Evolutionary conservation across 768 basidiomycete genomes (phyloP).

Genomic region (Suillus subluteus): DNA sequence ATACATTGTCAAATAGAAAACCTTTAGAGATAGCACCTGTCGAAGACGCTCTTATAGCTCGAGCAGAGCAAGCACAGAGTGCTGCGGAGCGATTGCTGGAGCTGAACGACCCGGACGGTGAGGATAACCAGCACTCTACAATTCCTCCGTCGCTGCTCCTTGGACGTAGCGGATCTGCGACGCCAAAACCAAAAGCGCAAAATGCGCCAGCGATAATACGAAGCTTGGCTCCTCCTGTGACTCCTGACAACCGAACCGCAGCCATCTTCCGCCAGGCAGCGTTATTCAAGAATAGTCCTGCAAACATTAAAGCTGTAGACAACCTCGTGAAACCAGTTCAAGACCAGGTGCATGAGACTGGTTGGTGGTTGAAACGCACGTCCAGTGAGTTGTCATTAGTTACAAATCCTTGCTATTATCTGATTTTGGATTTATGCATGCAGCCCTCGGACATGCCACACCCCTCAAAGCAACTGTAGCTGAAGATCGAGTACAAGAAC

Average conservation of each 20-base stretch:
- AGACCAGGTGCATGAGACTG: constrained; percentile 67
- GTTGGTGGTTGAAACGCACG: constrained; percentile 86
- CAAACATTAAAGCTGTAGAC: constrained; percentile 50
- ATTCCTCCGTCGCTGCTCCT: constrained; percentile 60
- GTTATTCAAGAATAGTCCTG: constrained; percentile 82
- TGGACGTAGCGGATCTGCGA: constrained; percentile 39
- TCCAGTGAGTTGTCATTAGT: constrained; percentile 51
- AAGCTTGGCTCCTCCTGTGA: constrained; percentile 51
- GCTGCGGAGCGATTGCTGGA: constrained; percentile 89
- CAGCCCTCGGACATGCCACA: constrained; percentile 49
- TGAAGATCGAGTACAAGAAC: constrained; percentile 49
- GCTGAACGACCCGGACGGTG: constrained; percentile 80
- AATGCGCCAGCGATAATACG: constrained; percentile 37
- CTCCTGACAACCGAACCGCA: constrained; percentile 63
- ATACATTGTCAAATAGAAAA: constrained; percentile 57
- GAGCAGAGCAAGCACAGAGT: constrained; percentile 92
- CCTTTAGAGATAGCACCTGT: constrained; percentile 54
- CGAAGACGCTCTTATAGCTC: constrained; percentile 84
- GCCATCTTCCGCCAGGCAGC: constrained; percentile 75
- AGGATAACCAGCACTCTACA: constrained; percentile 51
- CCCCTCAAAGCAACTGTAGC: constrained; percentile 43
- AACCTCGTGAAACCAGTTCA: constrained; percentile 72
- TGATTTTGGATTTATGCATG: constrained; percentile 15
- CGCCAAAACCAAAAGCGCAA: constrained; percentile 44
- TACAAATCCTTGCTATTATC: constrained; percentile 7